Percentiles rank a stretch among this genome's conserved stretches.
Evolutionary conservation across 2,329 filamentous ascomycete genomes (phyloP).

Genomic region (Byssochlamys sp.): DNA sequence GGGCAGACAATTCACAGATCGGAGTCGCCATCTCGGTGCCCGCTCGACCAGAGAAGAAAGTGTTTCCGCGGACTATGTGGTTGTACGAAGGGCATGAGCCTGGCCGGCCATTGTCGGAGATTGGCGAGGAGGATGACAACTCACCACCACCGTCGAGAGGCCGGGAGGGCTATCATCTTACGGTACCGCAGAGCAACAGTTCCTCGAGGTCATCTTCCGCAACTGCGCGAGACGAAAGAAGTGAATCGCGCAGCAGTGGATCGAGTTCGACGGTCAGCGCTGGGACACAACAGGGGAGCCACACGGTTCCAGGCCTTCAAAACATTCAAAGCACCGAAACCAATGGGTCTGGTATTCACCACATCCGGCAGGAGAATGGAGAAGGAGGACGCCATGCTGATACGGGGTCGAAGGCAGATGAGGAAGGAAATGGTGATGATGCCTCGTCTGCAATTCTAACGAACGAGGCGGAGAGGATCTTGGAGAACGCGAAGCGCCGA

Average conservation of each 20-base stretch:
- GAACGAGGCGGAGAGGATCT: constrained; percentile 75
- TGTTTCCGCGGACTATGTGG: constrained; percentile 26
- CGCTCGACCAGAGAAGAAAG: constrained; percentile 17
- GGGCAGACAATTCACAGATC: constrained; percentile 3
- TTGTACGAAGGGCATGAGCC: constrained; percentile 27
- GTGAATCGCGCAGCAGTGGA: constrained; percentile 22
- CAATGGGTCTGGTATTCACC: neutral
- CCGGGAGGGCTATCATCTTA: constrained; percentile 3
- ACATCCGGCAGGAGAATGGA: neutral
- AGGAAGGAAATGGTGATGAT: constrained; percentile 45
- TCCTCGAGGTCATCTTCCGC: neutral
- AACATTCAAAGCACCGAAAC: constrained; percentile 1
- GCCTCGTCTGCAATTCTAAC: constrained; percentile 68
- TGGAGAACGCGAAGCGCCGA: constrained; percentile 83
- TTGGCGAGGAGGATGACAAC: constrained; percentile 37
- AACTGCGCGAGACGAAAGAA: constrained; percentile 28
- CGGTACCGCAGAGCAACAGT: neutral
- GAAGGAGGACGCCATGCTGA: constrained; percentile 4
- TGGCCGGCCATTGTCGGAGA: constrained; percentile 36
- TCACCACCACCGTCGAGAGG: constrained; percentile 15
- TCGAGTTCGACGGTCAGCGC: constrained; percentile 28
- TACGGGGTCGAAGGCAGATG: constrained; percentile 16
- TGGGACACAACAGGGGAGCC: constrained; percentile 10
- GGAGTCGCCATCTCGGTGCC: constrained; percentile 5
- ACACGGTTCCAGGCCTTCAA: constrained; percentile 2